Conservation (phyloP, 1,284 basidiomycete species). For the Laetiporus sulphureus region DNA sequence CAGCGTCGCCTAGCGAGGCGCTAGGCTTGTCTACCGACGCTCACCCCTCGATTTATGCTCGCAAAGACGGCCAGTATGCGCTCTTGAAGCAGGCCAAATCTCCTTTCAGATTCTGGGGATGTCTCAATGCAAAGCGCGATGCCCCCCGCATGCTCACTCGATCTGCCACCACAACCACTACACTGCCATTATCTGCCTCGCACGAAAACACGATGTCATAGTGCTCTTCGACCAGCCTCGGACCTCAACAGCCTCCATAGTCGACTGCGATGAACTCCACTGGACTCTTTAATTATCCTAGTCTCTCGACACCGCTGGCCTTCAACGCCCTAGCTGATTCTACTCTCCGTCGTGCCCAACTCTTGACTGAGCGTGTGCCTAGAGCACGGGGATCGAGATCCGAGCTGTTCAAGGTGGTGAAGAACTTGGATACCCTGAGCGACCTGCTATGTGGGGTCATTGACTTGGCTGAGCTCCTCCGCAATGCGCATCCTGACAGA, state of each 20-base stretch:
- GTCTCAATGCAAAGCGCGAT: conserved; percentile 27
- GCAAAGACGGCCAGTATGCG: conserved; percentile 38
- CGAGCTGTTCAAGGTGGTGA: conserved; percentile 81
- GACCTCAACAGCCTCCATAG: conserved; percentile 27
- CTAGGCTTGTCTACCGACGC: conserved; percentile 8
- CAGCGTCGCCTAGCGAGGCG: too few relatives aligned
- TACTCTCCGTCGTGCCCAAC: conserved; percentile 65
- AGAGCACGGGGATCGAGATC: conserved; percentile 54
- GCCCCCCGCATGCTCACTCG: conserved; percentile 10
- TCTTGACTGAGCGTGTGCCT: conserved; percentile 71
- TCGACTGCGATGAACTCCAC: conserved; percentile 39
- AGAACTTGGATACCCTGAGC: conserved; percentile 92
- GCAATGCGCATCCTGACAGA: conserved; percentile 90
- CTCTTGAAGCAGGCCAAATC: conserved; percentile 31
- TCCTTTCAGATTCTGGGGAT: conserved; percentile 39
- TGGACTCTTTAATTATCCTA: conserved; percentile 72
- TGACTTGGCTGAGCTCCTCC: conserved; percentile 90
- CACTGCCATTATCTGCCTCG: conserved; percentile 40
- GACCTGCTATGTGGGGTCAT: conserved; percentile 95
- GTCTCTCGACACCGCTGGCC: conserved; percentile 53
- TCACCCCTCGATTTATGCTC: conserved; percentile 41
- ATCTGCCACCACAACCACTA: conserved; percentile 28
- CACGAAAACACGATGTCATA: conserved; percentile 58
- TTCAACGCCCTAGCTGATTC: conserved; percentile 62
- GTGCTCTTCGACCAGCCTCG: conserved; percentile 69